phyloP scores from a whole-genome alignment of 768 basidiomycete genomes.

The Russula emetica region DNA sequence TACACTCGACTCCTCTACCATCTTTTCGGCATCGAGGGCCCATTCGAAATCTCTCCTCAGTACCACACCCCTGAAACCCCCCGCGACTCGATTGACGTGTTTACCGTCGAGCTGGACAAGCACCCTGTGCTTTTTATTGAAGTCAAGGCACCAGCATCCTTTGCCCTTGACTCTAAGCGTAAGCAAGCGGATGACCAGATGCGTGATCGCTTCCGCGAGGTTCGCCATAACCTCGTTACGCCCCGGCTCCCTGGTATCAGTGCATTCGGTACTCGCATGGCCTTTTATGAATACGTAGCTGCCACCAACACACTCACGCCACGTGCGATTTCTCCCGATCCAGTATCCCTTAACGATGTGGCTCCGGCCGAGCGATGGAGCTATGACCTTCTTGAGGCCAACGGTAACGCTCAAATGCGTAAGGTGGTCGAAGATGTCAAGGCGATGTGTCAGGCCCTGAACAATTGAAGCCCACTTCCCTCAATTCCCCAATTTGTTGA shows the following conservation, averaged over 20 bases:
- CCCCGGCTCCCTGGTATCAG: neutral
- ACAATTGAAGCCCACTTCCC: no score
- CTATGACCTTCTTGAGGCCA: no score
- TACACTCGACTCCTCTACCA: conserved; percentile 2
- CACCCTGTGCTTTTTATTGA: neutral
- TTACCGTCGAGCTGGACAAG: neutral
- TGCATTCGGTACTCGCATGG: neutral
- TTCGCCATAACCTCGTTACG: neutral
- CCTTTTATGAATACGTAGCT: neutral
- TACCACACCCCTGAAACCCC: neutral
- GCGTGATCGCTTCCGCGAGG: neutral
- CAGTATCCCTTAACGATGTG: neutral
- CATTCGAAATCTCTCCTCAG: neutral
- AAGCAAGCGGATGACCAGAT: neutral
- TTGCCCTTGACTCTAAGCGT: neutral
- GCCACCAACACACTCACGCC: neutral
- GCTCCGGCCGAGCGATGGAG: no score
- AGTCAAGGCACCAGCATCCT: neutral
- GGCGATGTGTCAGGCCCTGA: neutral
- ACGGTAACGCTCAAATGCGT: no score
- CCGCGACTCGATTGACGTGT: neutral
- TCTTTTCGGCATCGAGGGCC: neutral
- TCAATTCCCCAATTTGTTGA: neutral
- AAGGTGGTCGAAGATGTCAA: no score
- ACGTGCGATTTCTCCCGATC: neutral